phyloP scores from a whole-genome alignment of 1,284 basidiomycete species.

The Melampsora abietis-canadensis region DNA sequence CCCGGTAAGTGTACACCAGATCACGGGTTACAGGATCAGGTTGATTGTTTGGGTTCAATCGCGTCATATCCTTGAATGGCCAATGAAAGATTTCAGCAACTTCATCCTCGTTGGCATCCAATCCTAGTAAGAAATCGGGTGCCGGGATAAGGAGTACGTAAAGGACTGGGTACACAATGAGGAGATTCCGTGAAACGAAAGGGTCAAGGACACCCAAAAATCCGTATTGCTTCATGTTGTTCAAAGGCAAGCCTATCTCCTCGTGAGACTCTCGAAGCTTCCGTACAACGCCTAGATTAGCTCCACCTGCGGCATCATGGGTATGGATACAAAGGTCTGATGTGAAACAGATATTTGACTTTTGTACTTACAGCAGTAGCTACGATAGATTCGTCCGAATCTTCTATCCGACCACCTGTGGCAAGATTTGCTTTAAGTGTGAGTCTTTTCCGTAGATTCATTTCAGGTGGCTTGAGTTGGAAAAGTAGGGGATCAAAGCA shows the following conservation, averaged over 20 bases:
- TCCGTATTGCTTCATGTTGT: conserved; percentile 9
- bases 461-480: neutral
- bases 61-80: conserved; percentile 13
- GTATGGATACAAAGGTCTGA: neutral
- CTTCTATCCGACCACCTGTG: conserved; percentile 25
- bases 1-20: conserved; percentile 7
- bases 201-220: conserved; percentile 17
- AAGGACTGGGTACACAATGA: conserved; percentile 26
- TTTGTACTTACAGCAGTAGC: conserved; percentile 19
- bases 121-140: neutral
- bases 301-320: neutral
- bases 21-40: too few species aligned
- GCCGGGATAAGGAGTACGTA: conserved; percentile 1
- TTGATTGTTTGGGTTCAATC: neutral
- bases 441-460: too few species aligned
- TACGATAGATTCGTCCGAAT: conserved; percentile 9
- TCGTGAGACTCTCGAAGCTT: conserved; percentile 37
- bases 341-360: neutral
- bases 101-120: conserved; percentile 28
- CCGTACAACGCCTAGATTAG: neutral
- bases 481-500: neutral
- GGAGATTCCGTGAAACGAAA: conserved; percentile 24
- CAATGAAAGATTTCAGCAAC: conserved; percentile 25
- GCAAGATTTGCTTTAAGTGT: neutral
- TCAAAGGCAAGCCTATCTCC: conserved; percentile 21